A percentile compares a stretch with the other conserved stretches of the same genome.
phyloP scores from a whole-genome alignment of 805 yeast genomes.

The Kazachstania martiniae region DNA sequence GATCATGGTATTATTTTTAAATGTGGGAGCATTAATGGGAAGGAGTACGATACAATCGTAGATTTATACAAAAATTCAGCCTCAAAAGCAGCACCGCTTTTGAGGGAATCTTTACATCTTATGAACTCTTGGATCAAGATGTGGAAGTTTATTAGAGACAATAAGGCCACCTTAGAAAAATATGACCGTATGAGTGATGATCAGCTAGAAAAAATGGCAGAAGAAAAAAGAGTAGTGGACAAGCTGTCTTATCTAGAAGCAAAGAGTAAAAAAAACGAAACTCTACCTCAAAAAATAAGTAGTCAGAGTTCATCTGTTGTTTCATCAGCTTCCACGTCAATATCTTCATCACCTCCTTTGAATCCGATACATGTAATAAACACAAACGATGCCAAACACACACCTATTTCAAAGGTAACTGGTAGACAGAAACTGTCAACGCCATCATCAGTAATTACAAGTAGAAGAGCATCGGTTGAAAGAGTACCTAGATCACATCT shows the following conservation, averaged over 20 bases:
- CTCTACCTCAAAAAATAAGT: too few relatives aligned
- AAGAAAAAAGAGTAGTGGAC: conserved; percentile 23
- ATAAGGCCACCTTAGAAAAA: conserved; percentile 5
- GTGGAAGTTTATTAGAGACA: conserved; percentile 19
- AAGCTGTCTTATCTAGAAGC: conserved; percentile 13
- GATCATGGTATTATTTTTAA: conserved; percentile 2
- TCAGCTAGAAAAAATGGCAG: conserved; percentile 15
- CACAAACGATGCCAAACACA: not conserved
- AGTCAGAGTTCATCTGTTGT: too few relatives aligned
- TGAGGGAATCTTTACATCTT: conserved; percentile 8
- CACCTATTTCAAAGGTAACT: not conserved
- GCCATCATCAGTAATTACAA: conserved; percentile 11
- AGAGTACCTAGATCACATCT: conserved; percentile 1
- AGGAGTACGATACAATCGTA: conserved; percentile 3
- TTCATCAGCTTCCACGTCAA: conserved; percentile 8
- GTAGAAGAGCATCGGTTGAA: conserved; percentile 16
- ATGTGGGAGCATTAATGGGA: not conserved
- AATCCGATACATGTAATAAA: not conserved
- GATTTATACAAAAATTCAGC: conserved; percentile 13
- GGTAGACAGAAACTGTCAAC: not conserved
- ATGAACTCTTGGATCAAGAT: conserved; percentile 11
- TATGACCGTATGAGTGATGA: conserved; percentile 7
- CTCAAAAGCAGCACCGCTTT: conserved; percentile 7
- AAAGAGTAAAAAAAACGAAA: conserved; percentile 1
- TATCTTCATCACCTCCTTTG: conserved; percentile 4